Conservation (phyloP, 2,329 filamentous ascomycete species). For the Colletotrichum euphorbiae region DNA sequence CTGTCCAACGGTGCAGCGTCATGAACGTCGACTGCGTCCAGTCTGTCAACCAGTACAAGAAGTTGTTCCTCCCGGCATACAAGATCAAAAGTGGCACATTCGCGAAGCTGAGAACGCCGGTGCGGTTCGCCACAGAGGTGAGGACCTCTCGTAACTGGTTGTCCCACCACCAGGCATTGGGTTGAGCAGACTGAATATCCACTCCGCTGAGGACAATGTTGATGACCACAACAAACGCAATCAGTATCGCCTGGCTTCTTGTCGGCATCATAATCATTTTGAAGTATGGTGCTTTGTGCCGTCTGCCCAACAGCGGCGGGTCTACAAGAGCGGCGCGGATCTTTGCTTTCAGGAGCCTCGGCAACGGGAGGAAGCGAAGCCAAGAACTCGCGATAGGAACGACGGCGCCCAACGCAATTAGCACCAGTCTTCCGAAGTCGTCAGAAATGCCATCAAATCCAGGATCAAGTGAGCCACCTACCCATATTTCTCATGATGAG, state of each 20-base stretch:
- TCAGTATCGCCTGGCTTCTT: no score
- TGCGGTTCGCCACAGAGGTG: conserved; percentile 47
- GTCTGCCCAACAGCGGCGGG: no score
- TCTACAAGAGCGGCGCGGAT: no score
- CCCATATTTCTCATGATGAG: conserved; percentile 42
- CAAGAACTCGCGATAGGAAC: conserved; percentile 46
- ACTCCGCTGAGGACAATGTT: no score
- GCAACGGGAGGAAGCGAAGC: conserved; percentile 45
- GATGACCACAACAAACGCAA: no score
- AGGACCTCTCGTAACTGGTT: conserved; percentile 42
- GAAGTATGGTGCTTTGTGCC: no score
- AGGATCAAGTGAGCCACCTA: background rate
- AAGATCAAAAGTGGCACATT: conserved; percentile 51
- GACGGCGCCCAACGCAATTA: conserved; percentile 42
- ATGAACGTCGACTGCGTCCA: conserved; percentile 58
- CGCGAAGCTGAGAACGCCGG: conserved; percentile 49
- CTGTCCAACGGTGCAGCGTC: conserved; percentile 59
- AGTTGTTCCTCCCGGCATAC: conserved; percentile 55
- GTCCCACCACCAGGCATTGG: conserved; percentile 43
- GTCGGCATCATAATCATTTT: no score
- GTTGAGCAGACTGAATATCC: conserved; percentile 40
- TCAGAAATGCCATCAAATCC: background rate
- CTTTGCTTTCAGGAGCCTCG: background rate
- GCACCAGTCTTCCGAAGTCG: conserved; percentile 34
- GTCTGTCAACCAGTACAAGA: conserved; percentile 54